phyloP scores from a whole-genome alignment of 768 basidiomycete species.

The Cyclocybe cylindracea region DNA sequence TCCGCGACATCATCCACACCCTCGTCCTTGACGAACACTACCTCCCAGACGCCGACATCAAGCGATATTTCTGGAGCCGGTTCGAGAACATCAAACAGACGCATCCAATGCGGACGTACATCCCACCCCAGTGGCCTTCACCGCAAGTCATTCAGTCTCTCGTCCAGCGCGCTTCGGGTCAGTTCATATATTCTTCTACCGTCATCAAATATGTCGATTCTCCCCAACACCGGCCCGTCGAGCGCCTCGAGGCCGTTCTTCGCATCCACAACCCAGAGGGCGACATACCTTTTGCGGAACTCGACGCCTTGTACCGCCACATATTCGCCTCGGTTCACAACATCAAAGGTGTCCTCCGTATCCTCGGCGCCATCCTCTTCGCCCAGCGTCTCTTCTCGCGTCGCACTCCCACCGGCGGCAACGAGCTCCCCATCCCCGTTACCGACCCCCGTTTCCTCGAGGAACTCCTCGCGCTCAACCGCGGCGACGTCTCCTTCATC shows the following conservation, averaged over 20 bases:
- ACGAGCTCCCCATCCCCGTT: conserved; percentile 21
- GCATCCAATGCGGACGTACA: conserved; percentile 23
- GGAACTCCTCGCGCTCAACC: conserved; percentile 23
- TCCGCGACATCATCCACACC: conserved; percentile 24
- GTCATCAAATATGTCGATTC: conserved; percentile 28
- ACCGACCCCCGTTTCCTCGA: conserved; percentile 27
- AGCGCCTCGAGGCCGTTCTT: conserved; percentile 23
- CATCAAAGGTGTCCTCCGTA: conserved; percentile 22
- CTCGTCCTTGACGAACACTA: conserved; percentile 24
- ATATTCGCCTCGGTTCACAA: conserved; percentile 22
- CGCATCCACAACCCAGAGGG: conserved; percentile 16
- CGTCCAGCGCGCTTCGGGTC: conserved; percentile 23
- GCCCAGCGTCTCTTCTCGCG: conserved; percentile 17
- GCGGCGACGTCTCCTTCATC: conserved; percentile 25
- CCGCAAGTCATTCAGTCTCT: conserved; percentile 14
- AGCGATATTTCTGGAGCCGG: conserved; percentile 21
- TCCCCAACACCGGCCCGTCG: conserved; percentile 24
- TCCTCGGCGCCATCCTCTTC: conserved; percentile 25
- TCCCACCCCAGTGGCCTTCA: conserved; percentile 22
- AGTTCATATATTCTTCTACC: conserved; percentile 28
- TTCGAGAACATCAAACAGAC: conserved; percentile 24
- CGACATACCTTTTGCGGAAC: conserved; percentile 25
- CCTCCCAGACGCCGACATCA: conserved; percentile 24
- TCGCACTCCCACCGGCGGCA: conserved; percentile 10
- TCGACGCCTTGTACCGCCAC: conserved; percentile 24